Evolutionary conservation across 73 alveolate species (phyloP).

Genomic region (Paraurostyla sp.): DNA sequence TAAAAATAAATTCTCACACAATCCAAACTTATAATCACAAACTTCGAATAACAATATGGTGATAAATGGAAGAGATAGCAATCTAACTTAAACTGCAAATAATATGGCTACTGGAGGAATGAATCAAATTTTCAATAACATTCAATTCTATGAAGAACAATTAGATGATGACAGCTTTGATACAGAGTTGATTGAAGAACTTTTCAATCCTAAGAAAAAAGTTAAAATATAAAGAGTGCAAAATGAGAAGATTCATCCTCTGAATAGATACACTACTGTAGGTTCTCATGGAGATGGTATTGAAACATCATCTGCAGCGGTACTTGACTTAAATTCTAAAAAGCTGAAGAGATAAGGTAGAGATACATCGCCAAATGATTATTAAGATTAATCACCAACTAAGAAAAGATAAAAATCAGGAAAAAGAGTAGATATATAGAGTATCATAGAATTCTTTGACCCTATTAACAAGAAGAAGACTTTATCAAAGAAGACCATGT

Average conservation of each 20-base stretch:
- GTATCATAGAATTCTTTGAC: slow-evolving; percentile 39
- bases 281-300: not conserved
- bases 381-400: not conserved
- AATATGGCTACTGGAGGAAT: not conserved
- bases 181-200: slow-evolving; percentile 30
- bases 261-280: not conserved
- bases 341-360: not conserved
- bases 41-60: no score
- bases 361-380: not conserved
- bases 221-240: not conserved
- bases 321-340: not conserved
- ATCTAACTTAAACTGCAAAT: not conserved
- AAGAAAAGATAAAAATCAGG: slow-evolving; percentile 28
- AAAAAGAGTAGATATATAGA: not conserved
- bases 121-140: not conserved
- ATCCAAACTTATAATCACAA: no score
- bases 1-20: no score
- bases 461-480: slow-evolving; percentile 25
- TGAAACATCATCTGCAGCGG: not conserved
- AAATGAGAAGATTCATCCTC: not conserved
- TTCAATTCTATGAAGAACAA: slow-evolving; percentile 34
- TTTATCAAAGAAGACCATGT: slow-evolving; percentile 10
- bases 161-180: slow-evolving; percentile 49
- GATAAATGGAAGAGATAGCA: not conserved
- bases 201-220: slow-evolving; percentile 44